phyloP scores from a whole-genome alignment of 225 moss, liverwort and hornwort species.

The Sphagnum tenellum region DNA sequence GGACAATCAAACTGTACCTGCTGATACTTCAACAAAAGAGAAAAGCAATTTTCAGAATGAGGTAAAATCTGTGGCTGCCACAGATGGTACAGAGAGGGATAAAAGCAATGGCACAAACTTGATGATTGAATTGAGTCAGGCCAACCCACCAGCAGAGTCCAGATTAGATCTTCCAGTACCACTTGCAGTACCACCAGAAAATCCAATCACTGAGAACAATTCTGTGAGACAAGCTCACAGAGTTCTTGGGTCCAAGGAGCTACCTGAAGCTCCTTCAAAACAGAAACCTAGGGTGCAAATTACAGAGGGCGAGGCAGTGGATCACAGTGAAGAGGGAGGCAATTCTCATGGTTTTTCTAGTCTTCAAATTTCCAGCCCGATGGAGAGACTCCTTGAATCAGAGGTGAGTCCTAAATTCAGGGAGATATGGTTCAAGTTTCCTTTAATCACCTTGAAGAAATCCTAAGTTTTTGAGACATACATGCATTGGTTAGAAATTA shows the following conservation, averaged over 20 bases:
- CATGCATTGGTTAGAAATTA: too few species aligned
- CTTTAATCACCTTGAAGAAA: background rate
- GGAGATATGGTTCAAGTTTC: background rate
- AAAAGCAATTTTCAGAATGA: conserved; percentile 2
- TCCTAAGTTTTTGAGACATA: background rate
- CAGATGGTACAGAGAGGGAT: background rate
- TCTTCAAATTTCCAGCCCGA: background rate
- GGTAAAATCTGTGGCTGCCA: conserved; percentile 10
- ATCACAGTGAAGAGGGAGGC: conserved; percentile 25
- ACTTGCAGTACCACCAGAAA: background rate
- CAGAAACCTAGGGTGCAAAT: conserved; percentile 16
- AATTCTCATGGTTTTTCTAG: conserved; percentile 10
- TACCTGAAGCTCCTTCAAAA: conserved; percentile 9
- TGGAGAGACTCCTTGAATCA: background rate
- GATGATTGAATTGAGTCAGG: background rate
- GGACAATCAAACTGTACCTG: conserved; percentile 11
- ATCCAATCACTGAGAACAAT: conserved; percentile 5
- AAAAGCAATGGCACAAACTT: background rate
- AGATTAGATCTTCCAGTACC: too few species aligned
- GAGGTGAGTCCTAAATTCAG: conserved; percentile 17
- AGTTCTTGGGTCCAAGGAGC: conserved; percentile 7
- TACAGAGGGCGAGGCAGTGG: conserved; percentile 32
- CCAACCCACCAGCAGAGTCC: background rate
- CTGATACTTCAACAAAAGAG: conserved; percentile 11
- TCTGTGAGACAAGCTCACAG: conserved; percentile 4